Evolutionary conservation across 768 basidiomycete genomes (phyloP).

Genomic region (Sporobolomyces phaffii): DNA sequence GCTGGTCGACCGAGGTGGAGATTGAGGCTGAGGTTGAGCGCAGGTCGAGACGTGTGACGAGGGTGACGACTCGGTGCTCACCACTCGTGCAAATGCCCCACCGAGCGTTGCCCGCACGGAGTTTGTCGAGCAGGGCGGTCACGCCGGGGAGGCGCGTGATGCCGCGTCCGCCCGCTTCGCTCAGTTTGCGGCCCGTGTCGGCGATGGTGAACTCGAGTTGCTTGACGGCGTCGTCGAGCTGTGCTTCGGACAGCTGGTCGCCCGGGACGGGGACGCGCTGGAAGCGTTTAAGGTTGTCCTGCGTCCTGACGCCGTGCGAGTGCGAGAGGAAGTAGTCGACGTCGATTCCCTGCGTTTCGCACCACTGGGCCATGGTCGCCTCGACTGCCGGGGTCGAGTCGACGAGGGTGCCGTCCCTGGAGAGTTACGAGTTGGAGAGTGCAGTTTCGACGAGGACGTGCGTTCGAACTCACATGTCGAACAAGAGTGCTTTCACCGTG

Average conservation of each 20-base stretch:
- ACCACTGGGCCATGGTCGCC: slow-evolving; percentile 29
- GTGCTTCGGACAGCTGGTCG: slow-evolving; percentile 1
- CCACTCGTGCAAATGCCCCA: slow-evolving; percentile 87
- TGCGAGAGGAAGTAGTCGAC: slow-evolving; percentile 30
- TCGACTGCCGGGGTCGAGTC: slow-evolving; percentile 36
- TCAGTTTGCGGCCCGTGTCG: slow-evolving; percentile 23
- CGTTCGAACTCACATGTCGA: slow-evolving; percentile 25
- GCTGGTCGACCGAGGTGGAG: slow-evolving; percentile 53
- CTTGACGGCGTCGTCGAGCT: slow-evolving; percentile 23
- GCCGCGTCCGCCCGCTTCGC: slow-evolving; percentile 38
- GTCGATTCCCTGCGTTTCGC: slow-evolving; percentile 26
- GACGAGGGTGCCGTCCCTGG: slow-evolving; percentile 38
- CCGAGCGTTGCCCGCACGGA: slow-evolving; percentile 53
- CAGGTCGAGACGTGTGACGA: neutral
- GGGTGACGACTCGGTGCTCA: slow-evolving; percentile 37
- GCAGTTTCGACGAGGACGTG: too few species aligned
- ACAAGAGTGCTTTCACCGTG: slow-evolving; percentile 33
- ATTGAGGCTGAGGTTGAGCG: neutral
- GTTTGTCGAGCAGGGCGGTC: slow-evolving; percentile 55
- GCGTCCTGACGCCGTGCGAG: slow-evolving; percentile 37
- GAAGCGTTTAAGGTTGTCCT: slow-evolving; percentile 36
- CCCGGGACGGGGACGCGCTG: slow-evolving; percentile 26
- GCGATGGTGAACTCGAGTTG: slow-evolving; percentile 33
- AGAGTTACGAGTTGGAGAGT: too few species aligned
- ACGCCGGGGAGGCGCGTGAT: slow-evolving; percentile 63